phyloP scores from a whole-genome alignment of 768 basidiomycete genomes.

The Suillus fuscotomentosus region DNA sequence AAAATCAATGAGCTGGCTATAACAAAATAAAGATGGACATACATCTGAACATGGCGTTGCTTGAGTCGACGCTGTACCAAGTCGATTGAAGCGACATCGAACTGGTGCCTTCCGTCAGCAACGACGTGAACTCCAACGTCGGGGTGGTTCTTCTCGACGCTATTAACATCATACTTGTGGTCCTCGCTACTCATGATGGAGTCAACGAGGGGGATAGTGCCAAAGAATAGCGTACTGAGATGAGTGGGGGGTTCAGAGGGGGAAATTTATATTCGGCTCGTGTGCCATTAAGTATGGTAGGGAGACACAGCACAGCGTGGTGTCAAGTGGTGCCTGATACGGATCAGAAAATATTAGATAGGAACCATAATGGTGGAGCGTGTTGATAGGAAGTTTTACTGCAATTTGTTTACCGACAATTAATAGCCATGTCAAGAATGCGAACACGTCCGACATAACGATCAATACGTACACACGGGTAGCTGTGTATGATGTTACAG shows the following conservation, averaged over 20 bases:
- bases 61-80: conserved; percentile 70
- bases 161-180: background rate
- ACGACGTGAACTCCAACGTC: conserved; percentile 2
- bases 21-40: conserved; percentile 18
- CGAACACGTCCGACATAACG: background rate
- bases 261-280: background rate
- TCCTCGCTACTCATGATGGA: background rate
- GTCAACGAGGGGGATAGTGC: background rate
- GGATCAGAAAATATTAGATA: background rate
- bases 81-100: conserved; percentile 65
- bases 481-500: background rate
- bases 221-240: background rate
- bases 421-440: background rate
- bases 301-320: too few relatives aligned
- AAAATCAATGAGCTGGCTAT: conserved; percentile 1
- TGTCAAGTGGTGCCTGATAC: conserved; percentile 1
- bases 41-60: conserved; percentile 82
- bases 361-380: background rate
- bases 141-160: conserved; percentile 11
- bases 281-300: background rate
- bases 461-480: background rate
- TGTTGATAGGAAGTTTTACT: background rate
- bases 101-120: conserved; percentile 34
- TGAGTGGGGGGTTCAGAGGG: background rate
- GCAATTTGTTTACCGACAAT: background rate